phyloP scores from a whole-genome alignment of 2,329 filamentous ascomycete genomes.

The Microsporum audouinii region DNA sequence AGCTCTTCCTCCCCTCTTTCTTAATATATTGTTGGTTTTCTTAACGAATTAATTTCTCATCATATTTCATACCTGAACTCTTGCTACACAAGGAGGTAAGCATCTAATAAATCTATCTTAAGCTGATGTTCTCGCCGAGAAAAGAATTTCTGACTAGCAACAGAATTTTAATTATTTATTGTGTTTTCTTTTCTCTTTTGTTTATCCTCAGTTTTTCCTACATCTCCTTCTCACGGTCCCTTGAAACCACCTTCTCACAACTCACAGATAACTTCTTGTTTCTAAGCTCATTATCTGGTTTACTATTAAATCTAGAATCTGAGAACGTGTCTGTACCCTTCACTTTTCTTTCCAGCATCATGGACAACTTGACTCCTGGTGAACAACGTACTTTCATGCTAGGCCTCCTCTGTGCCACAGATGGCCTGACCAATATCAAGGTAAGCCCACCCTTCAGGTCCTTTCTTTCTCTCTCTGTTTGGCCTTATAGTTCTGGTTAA shows the following conservation, averaged over 20 bases:
- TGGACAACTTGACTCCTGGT: constrained; percentile 16
- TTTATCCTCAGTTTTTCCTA: neutral
- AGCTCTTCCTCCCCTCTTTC: neutral
- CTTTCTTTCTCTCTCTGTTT: neutral
- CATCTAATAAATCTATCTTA: neutral
- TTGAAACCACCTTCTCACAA: neutral
- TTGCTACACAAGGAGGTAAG: neutral
- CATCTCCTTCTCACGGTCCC: neutral
- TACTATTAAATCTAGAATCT: neutral
- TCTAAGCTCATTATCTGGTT: neutral
- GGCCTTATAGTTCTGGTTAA: neutral
- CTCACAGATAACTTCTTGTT: neutral
- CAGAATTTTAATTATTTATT: neutral
- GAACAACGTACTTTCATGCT: constrained; percentile 18
- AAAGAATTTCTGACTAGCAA: neutral
- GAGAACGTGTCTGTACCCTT: neutral
- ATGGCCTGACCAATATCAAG: constrained; percentile 13
- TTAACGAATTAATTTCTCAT: neutral
- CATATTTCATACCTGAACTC: neutral
- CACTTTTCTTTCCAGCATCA: neutral
- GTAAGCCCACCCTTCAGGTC: constrained; percentile 8
- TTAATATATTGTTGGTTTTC: neutral
- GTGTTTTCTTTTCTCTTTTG: neutral
- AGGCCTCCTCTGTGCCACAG: constrained; percentile 12
- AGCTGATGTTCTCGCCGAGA: neutral